Conservation (phyloP, 2,329 filamentous ascomycete species). For the Zasmidium angulare region DNA sequence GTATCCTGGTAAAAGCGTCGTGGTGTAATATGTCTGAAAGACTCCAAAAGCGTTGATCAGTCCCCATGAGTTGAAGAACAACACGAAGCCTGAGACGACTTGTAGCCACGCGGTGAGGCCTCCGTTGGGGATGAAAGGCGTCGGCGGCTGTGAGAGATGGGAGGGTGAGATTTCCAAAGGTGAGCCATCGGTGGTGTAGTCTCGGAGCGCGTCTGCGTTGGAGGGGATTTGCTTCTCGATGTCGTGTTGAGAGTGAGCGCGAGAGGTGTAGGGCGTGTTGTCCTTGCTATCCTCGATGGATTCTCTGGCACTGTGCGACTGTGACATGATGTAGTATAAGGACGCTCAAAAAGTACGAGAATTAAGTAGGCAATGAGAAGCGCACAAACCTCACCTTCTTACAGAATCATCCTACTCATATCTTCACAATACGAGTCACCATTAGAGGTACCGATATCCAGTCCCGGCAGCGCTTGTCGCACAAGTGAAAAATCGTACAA, state of each 20-base stretch:
- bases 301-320: not conserved
- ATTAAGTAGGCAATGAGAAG: too few species aligned
- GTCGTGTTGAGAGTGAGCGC: slow-evolving; percentile 14
- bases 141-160: slow-evolving; percentile 21
- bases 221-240: slow-evolving; percentile 15
- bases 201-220: slow-evolving; percentile 1
- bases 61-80: slow-evolving; percentile 47
- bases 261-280: slow-evolving; percentile 15
- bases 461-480: not conserved
- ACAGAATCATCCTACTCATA: not conserved
- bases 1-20: slow-evolving; percentile 9
- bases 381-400: not conserved
- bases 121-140: slow-evolving; percentile 38
- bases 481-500: not conserved
- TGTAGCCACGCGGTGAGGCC: slow-evolving; percentile 47
- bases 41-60: slow-evolving; percentile 43
- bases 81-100: slow-evolving; percentile 43
- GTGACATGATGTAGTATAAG: not conserved
- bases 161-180: slow-evolving; percentile 23
- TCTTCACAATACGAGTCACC: not conserved
- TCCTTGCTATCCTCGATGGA: slow-evolving; percentile 14
- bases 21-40: slow-evolving; percentile 48
- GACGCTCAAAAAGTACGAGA: not conserved
- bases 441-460: not conserved
- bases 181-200: slow-evolving; percentile 16